Percentiles rank a stretch among this genome's conserved stretches.
Conservation (phyloP, 2,329 filamentous ascomycete genomes). For the Incumbomyces lentus region DNA sequence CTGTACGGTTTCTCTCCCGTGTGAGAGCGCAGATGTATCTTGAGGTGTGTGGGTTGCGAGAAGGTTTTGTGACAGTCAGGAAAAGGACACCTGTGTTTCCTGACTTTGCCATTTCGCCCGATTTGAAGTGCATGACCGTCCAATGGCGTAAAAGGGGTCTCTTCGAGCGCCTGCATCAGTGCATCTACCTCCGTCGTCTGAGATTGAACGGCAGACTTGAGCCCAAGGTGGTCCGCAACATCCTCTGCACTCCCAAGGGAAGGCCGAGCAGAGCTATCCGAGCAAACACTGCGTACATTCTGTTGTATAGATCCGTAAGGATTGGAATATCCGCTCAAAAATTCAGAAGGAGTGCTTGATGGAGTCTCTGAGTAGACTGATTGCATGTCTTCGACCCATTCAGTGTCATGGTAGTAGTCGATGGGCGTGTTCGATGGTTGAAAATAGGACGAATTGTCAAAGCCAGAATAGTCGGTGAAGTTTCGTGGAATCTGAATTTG, state of each 20-base stretch:
- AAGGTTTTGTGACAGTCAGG: constrained; percentile 72
- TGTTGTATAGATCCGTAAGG: background rate
- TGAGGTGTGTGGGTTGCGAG: constrained; percentile 82
- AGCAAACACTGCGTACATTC: background rate
- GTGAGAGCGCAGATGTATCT: constrained; percentile 80
- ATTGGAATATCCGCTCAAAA: background rate
- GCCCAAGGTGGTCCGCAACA: constrained; percentile 28
- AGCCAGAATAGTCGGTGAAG: background rate
- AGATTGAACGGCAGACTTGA: constrained; percentile 46
- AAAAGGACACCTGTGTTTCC: constrained; percentile 63
- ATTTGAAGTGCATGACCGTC: constrained; percentile 28
- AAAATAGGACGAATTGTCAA: background rate
- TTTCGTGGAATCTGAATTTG: background rate
- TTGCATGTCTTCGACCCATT: constrained; percentile 12
- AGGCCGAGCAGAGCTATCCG: background rate
- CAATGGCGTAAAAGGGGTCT: constrained; percentile 24
- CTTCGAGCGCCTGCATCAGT: constrained; percentile 78
- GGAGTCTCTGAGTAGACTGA: constrained; percentile 18
- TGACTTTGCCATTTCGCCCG: constrained; percentile 27
- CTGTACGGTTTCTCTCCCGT: constrained; percentile 79
- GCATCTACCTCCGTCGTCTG: constrained; percentile 63
- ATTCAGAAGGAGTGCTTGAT: constrained; percentile 17
- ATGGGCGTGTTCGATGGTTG: constrained; percentile 3
- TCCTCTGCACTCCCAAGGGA: constrained; percentile 3
- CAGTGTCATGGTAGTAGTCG: constrained; percentile 2